phyloP scores from a whole-genome alignment of 2,329 filamentous ascomycete genomes.

The Stenocarpella maydis region DNA sequence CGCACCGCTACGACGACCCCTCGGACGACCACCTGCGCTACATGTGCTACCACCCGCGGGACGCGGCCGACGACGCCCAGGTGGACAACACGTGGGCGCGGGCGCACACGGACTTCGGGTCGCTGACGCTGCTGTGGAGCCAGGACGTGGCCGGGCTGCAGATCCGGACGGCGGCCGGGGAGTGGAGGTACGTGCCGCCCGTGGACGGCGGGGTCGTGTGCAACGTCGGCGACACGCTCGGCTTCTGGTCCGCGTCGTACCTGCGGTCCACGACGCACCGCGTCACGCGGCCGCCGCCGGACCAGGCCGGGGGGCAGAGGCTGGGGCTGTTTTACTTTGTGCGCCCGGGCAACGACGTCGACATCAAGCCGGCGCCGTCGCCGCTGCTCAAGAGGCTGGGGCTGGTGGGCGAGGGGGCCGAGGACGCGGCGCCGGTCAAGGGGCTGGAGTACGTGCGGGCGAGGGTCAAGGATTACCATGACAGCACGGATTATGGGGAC shows the following conservation, averaged over 20 bases:
- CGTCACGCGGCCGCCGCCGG: conserved; percentile 46
- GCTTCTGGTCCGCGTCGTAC: conserved; percentile 43
- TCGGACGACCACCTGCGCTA: conserved; percentile 64
- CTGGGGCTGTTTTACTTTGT: conserved; percentile 49
- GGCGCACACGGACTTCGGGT: conserved; percentile 60
- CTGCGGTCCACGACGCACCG: conserved; percentile 47
- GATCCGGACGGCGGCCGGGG: conserved; percentile 48
- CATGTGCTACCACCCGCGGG: conserved; percentile 60
- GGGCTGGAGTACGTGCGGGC: conserved; percentile 51
- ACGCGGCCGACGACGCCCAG: conserved; percentile 48
- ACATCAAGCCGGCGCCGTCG: conserved; percentile 43
- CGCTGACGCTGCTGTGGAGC: conserved; percentile 61
- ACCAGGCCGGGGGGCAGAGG: conserved; percentile 44
- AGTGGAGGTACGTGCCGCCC: conserved; percentile 55
- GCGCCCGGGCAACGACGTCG: conserved; percentile 44
- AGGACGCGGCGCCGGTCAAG: conserved; percentile 43
- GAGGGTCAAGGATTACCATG: conserved; percentile 51
- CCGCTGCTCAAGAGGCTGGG: conserved; percentile 43
- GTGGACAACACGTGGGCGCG: conserved; percentile 41
- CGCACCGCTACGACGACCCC: conserved; percentile 59
- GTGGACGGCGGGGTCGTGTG: conserved; percentile 55
- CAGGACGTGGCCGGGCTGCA: conserved; percentile 63
- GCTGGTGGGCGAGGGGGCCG: conserved; percentile 37
- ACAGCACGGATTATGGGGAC: conserved; percentile 49
- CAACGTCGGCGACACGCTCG: conserved; percentile 48